Evolutionary conservation across 1,284 basidiomycete species (phyloP).

Genomic region (Thecaphora thlaspeos): DNA sequence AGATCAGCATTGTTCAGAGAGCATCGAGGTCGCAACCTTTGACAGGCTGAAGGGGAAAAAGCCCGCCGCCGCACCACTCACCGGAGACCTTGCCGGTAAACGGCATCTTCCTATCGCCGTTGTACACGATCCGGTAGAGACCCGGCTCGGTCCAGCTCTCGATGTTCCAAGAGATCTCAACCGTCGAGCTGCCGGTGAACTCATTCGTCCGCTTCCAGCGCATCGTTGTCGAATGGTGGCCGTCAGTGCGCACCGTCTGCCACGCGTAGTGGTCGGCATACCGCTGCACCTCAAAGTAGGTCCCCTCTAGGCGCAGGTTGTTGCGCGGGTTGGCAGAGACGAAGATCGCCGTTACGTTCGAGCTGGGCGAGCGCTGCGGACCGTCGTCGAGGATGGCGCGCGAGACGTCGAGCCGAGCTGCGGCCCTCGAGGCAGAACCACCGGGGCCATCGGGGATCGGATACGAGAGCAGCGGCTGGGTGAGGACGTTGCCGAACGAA

Average conservation of each 20-base stretch:
- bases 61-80: no score
- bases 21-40: no score
- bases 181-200: conserved; percentile 18
- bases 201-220: conserved; percentile 63
- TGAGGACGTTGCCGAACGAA: conserved; percentile 68
- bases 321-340: conserved; percentile 79
- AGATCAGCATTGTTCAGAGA: no score
- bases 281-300: conserved; percentile 71
- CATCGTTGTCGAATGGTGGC: conserved; percentile 74
- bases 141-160: conserved; percentile 64
- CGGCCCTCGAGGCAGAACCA: not conserved
- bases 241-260: conserved; percentile 69
- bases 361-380: conserved; percentile 2
- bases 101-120: conserved; percentile 72
- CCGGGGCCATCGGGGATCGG: conserved; percentile 61
- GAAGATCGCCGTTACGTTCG: conserved; percentile 68
- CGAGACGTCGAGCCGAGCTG: not conserved
- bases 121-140: conserved; percentile 69
- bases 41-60: no score
- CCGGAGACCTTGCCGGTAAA: conserved; percentile 33
- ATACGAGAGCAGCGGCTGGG: conserved; percentile 64
- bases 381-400: conserved; percentile 2
- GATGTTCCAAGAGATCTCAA: conserved; percentile 35
- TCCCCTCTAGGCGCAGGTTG: conserved; percentile 72
- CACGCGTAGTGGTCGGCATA: conserved; percentile 61